Base-by-base conservation (phyloP, 495 filamentous ascomycete species). In the Penicillium samsonianum region DNA sequence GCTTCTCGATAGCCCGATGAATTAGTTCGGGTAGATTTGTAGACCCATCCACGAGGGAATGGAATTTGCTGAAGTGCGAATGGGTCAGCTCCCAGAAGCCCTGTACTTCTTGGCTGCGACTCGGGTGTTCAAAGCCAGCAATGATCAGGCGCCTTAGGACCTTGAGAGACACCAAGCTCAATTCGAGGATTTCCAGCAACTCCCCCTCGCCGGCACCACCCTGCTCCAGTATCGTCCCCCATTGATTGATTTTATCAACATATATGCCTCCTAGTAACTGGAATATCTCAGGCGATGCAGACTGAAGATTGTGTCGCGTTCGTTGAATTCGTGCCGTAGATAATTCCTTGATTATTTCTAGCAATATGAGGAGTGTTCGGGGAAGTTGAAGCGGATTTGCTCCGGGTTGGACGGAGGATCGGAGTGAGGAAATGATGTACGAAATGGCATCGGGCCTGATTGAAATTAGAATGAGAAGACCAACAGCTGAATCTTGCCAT, bases 341-440 rank as follows among this genome's bases (percentile, higher is more conserved):
- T 8, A 97, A 76, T 69, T 97, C 94, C 73, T 97, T 98, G 60
- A 96, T 84, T 44, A 95, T 85, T 41, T 91, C 87, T 1, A 96
- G 76, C 43, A 96, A 72, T 8, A 96, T 86, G 40, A 89, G 78
- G 46, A 97, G 81, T 19, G 85, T 80, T 56, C 93, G 83, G 23
- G 84, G 80, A 14, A 97, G 83, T 52, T 82, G 79, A 10, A 86
- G 56, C 1, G 76, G 75, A 63, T 78, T 78, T 22, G 72, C 66
- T 37, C 67, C 69, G 16, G 76, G 69, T 37, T 79, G 68, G 5
- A 69, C 73, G 1, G 79, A 72, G 17, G 75, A 70, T 49, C 86
- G 82, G 12, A 93, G 81, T 38, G 82, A 76, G 46, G 78, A 69
- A 57, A 88, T 84, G 22, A 95, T 73, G 10, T 69, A 69, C 2